Evolutionary conservation across 371 early-diverging fungal genomes (phyloP), one percentile per base, ranked within the genome.

Genomic region (Haplosporangium sp.): DNA sequence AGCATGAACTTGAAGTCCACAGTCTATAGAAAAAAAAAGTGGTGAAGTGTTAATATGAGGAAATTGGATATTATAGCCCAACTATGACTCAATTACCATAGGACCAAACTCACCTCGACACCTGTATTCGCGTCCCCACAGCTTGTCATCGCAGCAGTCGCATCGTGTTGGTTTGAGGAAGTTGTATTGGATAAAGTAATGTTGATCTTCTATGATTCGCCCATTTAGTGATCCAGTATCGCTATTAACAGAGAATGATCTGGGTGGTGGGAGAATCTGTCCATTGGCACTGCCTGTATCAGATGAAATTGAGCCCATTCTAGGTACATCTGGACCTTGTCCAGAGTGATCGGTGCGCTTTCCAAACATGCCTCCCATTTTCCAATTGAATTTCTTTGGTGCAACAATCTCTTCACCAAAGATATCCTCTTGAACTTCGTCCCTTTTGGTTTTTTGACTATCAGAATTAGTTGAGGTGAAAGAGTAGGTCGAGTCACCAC

Each of bases 111-210:
- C 89, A 92, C 92, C 86, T 42, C 90, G 89, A 83, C 97, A 97
- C 50, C 90, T 89, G 74, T 81, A 85, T 27, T 87, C 86, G 2
- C 92, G 81, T 10, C 95, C 94, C 94, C 96, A 94, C 58, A 97
- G 87, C 65, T 94, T 94, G 50, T 97, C 97, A 34, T 87, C 85
- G 67, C 97, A 97, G 44, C 85, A 86, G 63, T 95, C 95, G 71
- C 97, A 96, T 34, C 92, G 92, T 37, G 88, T 83, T 4, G 95
- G 92, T 38, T 91, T 85, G 40, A 92, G 48, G 65, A 90, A 94
- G 9, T 90, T 78, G 44, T 91, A 88, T 9, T 85, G 84, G 40
- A 86, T 84, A 69, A 95, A 92, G 1, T 82, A 71, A 71, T 95
- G 95, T 34, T 87, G 69, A 27, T 27, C 27, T 48, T 87, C 87